A percentile compares a stretch with the other conserved stretches of the same genome.
phyloP scores from a whole-genome alignment of 2,329 filamentous ascomycete species.

The Remersonia thermophila region DNA sequence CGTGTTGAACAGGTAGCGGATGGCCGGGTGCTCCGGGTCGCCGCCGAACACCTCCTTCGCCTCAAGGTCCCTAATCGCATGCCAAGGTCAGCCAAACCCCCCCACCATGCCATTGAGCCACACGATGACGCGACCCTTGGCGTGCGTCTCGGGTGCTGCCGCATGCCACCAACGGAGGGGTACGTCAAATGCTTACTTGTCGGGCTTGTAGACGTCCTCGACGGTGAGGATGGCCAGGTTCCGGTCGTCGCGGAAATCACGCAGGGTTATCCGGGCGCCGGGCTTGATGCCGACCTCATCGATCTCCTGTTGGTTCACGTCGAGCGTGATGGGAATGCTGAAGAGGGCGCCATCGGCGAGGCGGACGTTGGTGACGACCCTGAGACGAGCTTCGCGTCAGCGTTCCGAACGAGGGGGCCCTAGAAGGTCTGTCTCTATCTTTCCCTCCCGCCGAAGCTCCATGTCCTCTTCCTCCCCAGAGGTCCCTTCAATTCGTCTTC shows the following conservation, averaged over 20 bases:
- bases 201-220: slow-evolving; percentile 86
- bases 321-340: slow-evolving; percentile 92
- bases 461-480: too few relatives aligned
- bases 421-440: too few relatives aligned
- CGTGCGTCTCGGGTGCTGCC: not conserved
- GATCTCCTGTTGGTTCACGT: slow-evolving; percentile 65
- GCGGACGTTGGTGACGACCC: slow-evolving; percentile 79
- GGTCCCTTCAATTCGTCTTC: slow-evolving; percentile 3
- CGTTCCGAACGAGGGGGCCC: too few relatives aligned
- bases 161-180: not conserved
- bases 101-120: slow-evolving; percentile 11
- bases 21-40: slow-evolving; percentile 79
- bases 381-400: slow-evolving; percentile 28
- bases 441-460: too few relatives aligned
- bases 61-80: slow-evolving; percentile 62
- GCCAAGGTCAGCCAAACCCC: slow-evolving; percentile 18
- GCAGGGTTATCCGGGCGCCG: slow-evolving; percentile 72
- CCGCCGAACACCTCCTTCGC: slow-evolving; percentile 91
- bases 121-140: slow-evolving; percentile 18
- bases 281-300: slow-evolving; percentile 63
- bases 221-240: slow-evolving; percentile 93
- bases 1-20: slow-evolving; percentile 75
- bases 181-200: too few relatives aligned
- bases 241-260: slow-evolving; percentile 91
- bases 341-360: slow-evolving; percentile 84